Base-by-base conservation (phyloP, 352 stramenopile species). In the Pythium phragmiticola region DNA sequence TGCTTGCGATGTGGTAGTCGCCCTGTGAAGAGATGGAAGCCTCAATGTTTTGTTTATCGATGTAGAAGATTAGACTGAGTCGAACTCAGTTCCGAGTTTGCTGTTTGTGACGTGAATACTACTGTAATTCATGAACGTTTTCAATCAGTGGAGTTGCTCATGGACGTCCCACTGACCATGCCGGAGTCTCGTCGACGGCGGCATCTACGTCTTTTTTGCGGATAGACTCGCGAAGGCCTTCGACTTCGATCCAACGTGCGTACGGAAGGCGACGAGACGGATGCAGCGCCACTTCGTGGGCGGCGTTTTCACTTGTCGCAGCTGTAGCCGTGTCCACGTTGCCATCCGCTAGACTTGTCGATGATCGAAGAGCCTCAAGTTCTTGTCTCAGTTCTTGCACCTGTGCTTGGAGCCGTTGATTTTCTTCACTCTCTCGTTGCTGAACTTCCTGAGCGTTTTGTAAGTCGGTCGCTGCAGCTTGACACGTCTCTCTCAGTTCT, bases 201-300 rank as follows among this genome's bases (percentile, higher is more conserved):
- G 65, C 68, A 2, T 73, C 26, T 30, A 5, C 65, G 4, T 76
- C 57, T 17, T 73, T 70, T 41, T 79, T 75, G 47, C 69, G 66
- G 37, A 78, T 86, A 8, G 85, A 94, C 60, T 94, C 85, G 4
- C 85, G 83, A 11, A 94, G 34, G 0, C 85, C 85, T 70, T 94
- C 85, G 46, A 94, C 90, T 61, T 94, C 85, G 23, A 94, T 74
- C 13, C 70, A 88, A 37, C 88, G 82, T 8, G 85, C 85, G 50
- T 94, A 94, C n/a, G 83, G 85, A 56, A 94, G 63, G 2, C 85
- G 81, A 17, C 74, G 67, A 5, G 75, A 72, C 7, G 83, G 78
- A 26, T 84, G 78, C 14, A 92, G 50, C 4, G 78, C 42, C 16
- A 61, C 60, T 4, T 19, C 28, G 41, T 46, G 33, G 12, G 43